Conservation (phyloP, 495 filamentous ascomycete genomes). For the Lasiosphaeria hispida region DNA sequence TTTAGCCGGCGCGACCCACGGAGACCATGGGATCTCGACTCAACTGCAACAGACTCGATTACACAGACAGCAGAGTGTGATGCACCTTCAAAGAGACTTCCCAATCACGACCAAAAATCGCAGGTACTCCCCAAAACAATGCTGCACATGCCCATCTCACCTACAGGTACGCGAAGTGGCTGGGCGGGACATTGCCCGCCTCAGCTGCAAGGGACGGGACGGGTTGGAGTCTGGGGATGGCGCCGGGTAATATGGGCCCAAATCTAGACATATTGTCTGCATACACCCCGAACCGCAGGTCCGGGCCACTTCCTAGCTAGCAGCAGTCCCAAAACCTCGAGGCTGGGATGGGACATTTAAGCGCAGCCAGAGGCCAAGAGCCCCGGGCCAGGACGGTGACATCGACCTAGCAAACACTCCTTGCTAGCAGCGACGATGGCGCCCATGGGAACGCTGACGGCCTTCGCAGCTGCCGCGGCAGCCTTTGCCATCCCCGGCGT, state of each 20-base stretch:
- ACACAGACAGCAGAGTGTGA: no score
- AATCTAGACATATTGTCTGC: slow-evolving; percentile 6
- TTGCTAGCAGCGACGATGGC: neutral
- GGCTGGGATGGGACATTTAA: slow-evolving; percentile 1
- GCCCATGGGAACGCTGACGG: neutral
- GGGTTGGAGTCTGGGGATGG: slow-evolving; percentile 1
- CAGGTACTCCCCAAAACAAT: no score
- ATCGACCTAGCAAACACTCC: neutral
- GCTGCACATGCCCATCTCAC: no score
- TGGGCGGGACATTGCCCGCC: neutral
- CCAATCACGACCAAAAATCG: no score
- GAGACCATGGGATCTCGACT: no score
- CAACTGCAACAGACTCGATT: no score
- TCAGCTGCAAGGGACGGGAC: neutral
- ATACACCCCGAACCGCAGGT: neutral
- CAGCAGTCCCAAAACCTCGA: neutral
- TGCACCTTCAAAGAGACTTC: no score
- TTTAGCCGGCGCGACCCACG: no score
- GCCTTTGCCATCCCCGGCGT: slow-evolving; percentile 2
- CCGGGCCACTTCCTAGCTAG: slow-evolving; percentile 1
- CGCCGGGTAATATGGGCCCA: slow-evolving; percentile 12
- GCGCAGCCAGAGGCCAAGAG: neutral
- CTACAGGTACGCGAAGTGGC: no score
- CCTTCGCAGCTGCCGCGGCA: neutral
- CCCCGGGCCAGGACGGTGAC: neutral